Percentiles rank a stretch among this genome's conserved stretches.
Evolutionary conservation across 768 basidiomycete species (phyloP).

Genomic region (Podaxis rugospora): DNA sequence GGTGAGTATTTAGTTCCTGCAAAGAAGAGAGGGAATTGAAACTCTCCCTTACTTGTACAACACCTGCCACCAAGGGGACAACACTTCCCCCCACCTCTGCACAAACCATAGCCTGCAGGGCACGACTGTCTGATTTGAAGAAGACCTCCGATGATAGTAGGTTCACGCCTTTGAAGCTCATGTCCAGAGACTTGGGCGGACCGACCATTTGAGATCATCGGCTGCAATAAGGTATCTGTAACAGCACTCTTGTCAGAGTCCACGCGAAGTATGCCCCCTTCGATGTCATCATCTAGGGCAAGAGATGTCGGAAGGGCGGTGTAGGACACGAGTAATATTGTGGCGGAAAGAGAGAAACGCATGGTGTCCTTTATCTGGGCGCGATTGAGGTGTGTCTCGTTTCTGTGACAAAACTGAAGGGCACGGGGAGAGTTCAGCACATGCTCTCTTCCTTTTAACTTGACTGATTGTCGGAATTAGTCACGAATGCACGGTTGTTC

Average conservation of each 20-base stretch:
- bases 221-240: background rate
- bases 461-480: background rate
- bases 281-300: background rate
- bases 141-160: constrained; percentile 5
- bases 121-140: constrained; percentile 5
- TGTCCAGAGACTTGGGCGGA: background rate
- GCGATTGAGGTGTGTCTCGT: background rate
- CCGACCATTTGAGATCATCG: background rate
- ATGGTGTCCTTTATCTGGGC: background rate
- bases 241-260: background rate
- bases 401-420: background rate
- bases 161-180: background rate
- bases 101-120: background rate
- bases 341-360: background rate
- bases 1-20: background rate
- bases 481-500: too few species aligned
- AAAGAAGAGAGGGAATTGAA: background rate
- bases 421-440: background rate
- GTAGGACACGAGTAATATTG: background rate
- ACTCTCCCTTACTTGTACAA: background rate
- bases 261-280: background rate
- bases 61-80: constrained; percentile 5
- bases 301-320: background rate
- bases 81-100: background rate
- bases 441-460: background rate